These are phyloP conservation scores for Dryas drummondii DNA, from an alignment of 306 rosid species.

Conservation along the genomic window DNA sequence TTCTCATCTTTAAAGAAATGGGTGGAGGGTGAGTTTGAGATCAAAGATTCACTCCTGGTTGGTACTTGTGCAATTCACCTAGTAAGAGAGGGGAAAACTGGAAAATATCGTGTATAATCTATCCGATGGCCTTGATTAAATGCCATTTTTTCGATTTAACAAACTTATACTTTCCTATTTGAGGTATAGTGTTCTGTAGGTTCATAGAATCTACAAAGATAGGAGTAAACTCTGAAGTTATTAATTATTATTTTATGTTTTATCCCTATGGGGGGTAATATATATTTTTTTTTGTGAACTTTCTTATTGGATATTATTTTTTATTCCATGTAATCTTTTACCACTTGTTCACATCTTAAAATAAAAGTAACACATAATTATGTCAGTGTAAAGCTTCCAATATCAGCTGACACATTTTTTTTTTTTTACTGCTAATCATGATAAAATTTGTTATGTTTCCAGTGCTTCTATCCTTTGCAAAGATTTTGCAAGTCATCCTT, in stretches of 20 bases:
- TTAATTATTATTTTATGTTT: background rate
- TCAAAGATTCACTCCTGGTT: background rate
- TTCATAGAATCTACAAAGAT: background rate
- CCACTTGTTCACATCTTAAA: background rate
- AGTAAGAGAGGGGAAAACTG: background rate
- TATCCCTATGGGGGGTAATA: background rate
- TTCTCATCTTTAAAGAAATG: background rate
- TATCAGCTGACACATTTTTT: background rate
- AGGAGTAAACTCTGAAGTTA: background rate
- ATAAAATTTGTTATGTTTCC: background rate
- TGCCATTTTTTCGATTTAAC: background rate
- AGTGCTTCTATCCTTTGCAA: background rate
- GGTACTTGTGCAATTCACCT: background rate
- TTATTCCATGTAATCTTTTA: background rate
- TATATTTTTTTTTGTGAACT: background rate
- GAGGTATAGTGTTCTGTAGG: background rate
- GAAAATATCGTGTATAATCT: background rate
- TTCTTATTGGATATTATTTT: background rate
- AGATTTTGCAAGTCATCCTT: no score
- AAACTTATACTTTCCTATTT: background rate
- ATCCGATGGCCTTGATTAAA: background rate
- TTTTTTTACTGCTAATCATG: background rate
- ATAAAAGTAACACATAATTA: background rate
- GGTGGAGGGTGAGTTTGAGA: background rate
- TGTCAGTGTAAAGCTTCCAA: background rate